Evolutionary conservation across 2,329 filamentous ascomycete genomes (phyloP).

Genomic region (Arthrobotrys megalospora): DNA sequence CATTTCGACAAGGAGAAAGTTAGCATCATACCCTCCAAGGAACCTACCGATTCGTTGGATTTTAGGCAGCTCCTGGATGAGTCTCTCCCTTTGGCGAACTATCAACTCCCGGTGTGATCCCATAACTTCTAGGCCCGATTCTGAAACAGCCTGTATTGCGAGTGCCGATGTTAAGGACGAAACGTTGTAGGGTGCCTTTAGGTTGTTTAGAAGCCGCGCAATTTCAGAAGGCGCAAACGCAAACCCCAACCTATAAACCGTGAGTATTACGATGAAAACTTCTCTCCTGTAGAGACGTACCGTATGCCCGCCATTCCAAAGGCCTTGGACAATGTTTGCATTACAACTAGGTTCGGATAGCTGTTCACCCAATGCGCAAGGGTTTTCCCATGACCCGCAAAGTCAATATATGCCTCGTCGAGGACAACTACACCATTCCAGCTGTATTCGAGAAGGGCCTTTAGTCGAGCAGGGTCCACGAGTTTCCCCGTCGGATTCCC

Average conservation of each 20-base stretch:
- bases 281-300: conserved; percentile 6
- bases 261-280: not conserved
- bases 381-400: conserved; percentile 82
- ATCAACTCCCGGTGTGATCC: conserved; percentile 78
- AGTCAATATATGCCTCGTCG: conserved; percentile 98
- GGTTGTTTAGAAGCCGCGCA: conserved; percentile 84
- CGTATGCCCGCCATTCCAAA: conserved; percentile 96
- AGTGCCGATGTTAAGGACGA: conserved; percentile 88
- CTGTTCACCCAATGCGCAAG: conserved; percentile 92
- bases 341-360: conserved; percentile 94
- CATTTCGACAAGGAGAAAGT: conserved; percentile 93
- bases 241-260: conserved; percentile 75
- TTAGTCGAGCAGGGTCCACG: conserved; percentile 81
- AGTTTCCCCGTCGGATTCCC: conserved; percentile 92
- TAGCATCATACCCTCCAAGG: conserved; percentile 83
- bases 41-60: conserved; percentile 85
- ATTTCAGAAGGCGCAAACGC: conserved; percentile 84
- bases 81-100: conserved; percentile 80
- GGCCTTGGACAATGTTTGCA: conserved; percentile 98
- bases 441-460: conserved; percentile 82
- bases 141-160: conserved; percentile 79
- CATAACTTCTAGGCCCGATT: conserved; percentile 81
- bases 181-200: conserved; percentile 98
- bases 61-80: conserved; percentile 80
- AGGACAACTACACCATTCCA: conserved; percentile 97